Percentiles rank a stretch among this genome's conserved stretches.
Conservation (phyloP, 164 flowering plant genomes). For the Chimonanthus salicifolius region DNA sequence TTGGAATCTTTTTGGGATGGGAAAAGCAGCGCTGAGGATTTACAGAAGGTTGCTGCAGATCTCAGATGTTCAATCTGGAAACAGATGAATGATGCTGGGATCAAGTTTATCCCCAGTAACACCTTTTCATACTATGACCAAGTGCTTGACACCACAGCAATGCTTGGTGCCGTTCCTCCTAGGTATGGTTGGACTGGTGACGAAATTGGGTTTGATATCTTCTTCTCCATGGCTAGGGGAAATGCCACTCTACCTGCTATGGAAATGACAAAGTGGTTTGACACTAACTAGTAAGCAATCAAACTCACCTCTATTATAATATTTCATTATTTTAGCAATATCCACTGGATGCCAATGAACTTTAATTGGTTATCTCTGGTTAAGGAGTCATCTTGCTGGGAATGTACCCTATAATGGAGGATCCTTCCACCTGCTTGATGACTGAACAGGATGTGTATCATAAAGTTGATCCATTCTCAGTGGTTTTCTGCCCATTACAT, state of each 20-base stretch:
- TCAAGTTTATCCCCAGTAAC: slow-evolving; percentile 71
- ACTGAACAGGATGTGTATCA: not conserved
- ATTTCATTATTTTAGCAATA: not conserved
- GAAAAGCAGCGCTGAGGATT: slow-evolving; percentile 59
- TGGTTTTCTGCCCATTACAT: not conserved
- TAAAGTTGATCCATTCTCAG: too few relatives aligned
- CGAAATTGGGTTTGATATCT: slow-evolving; percentile 67
- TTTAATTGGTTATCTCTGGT: not conserved
- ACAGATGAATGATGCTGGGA: slow-evolving; percentile 66
- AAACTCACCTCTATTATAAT: not conserved
- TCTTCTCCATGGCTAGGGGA: slow-evolving; percentile 83
- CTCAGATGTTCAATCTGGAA: slow-evolving; percentile 74
- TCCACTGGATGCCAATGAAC: not conserved
- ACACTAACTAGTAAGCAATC: slow-evolving; percentile 75
- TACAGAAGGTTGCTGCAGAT: slow-evolving; percentile 58
- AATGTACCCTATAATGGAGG: not conserved
- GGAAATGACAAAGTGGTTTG: slow-evolving; percentile 94
- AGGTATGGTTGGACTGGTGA: slow-evolving; percentile 64
- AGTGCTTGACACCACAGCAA: slow-evolving; percentile 64
- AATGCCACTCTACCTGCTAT: slow-evolving; percentile 73
- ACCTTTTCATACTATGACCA: slow-evolving; percentile 71
- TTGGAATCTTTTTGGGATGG: slow-evolving; percentile 88
- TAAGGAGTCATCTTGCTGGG: too few relatives aligned
- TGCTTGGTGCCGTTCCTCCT: slow-evolving; percentile 75
- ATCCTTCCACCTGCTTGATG: not conserved